These are phyloP conservation scores for Penicillium italicum DNA, from an alignment of 2,329 filamentous ascomycete genomes.

Conservation along the genomic window DNA sequence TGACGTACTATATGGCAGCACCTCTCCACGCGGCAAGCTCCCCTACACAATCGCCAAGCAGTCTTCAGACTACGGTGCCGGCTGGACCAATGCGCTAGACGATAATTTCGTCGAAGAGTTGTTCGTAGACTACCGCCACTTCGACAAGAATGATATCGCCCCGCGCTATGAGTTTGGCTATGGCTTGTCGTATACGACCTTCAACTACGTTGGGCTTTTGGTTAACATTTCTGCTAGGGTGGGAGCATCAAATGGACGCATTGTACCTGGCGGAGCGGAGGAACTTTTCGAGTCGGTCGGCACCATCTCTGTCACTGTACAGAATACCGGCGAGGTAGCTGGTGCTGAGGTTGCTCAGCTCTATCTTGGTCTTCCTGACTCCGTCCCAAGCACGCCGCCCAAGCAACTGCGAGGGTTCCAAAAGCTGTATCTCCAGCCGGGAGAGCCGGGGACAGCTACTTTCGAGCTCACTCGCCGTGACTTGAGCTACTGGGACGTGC, in stretches of 20 bases:
- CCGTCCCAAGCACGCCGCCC: slow-evolving; percentile 13
- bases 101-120: slow-evolving; percentile 51
- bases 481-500: slow-evolving; percentile 36
- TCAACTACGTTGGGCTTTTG: slow-evolving; percentile 46
- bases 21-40: slow-evolving; percentile 52
- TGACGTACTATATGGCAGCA: slow-evolving; percentile 46
- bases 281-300: slow-evolving; percentile 54
- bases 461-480: slow-evolving; percentile 46
- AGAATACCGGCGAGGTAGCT: slow-evolving; percentile 48
- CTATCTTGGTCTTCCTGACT: slow-evolving; percentile 49
- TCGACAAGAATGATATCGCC: slow-evolving; percentile 48
- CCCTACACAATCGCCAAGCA: slow-evolving; percentile 60
- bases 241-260: slow-evolving; percentile 1
- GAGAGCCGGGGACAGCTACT: slow-evolving; percentile 37
- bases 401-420: slow-evolving; percentile 51
- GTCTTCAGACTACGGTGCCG: slow-evolving; percentile 49
- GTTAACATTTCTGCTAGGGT: slow-evolving; percentile 50
- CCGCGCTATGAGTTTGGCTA: slow-evolving; percentile 57
- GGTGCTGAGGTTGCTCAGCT: slow-evolving; percentile 55
- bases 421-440: slow-evolving; percentile 45
- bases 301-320: slow-evolving; percentile 46
- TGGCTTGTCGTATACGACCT: slow-evolving; percentile 55
- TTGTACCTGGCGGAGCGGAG: slow-evolving; percentile 46
- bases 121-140: slow-evolving; percentile 55
- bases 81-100: slow-evolving; percentile 10